A percentile compares a stretch with the other conserved stretches of the same genome.
These are phyloP conservation scores for Petasospora fabianii DNA, from an alignment of 1,139 yeast genomes.

Conservation along the genomic window DNA sequence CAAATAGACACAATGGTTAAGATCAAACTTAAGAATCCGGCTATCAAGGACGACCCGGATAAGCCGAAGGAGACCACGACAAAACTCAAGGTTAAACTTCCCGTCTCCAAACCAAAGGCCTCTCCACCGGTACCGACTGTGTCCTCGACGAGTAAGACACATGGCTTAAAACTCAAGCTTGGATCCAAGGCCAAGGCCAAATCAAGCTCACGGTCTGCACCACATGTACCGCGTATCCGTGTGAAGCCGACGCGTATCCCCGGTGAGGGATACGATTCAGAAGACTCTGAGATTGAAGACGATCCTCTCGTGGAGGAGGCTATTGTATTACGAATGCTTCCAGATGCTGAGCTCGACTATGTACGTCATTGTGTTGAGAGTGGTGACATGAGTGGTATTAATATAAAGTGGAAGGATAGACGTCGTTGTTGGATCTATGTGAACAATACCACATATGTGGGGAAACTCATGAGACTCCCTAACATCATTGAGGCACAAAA, in stretches of 20 bases:
- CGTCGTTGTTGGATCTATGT: constrained; percentile 67
- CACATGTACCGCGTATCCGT: constrained; percentile 30
- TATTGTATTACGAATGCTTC: constrained; percentile 69
- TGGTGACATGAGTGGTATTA: constrained; percentile 72
- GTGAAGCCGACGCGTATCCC: constrained; percentile 83
- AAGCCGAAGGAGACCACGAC: constrained; percentile 8
- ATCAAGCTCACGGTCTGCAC: background rate
- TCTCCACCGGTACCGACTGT: background rate
- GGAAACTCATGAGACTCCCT: constrained; percentile 85
- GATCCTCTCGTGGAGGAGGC: constrained; percentile 93
- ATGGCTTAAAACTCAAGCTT: constrained; percentile 29
- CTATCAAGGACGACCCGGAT: constrained; percentile 2
- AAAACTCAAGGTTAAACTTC: constrained; percentile 10
- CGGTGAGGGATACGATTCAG: constrained; percentile 96
- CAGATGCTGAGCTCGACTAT: constrained; percentile 74
- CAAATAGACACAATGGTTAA: constrained; percentile 4
- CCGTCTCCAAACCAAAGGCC: constrained; percentile 14
- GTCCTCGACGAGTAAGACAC: background rate
- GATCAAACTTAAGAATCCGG: constrained; percentile 13
- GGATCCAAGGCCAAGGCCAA: constrained; percentile 15
- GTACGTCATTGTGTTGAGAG: constrained; percentile 77
- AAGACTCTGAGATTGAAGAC: constrained; percentile 93
- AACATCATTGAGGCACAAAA: constrained; percentile 85
- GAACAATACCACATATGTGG: constrained; percentile 64
- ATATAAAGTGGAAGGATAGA: constrained; percentile 77